Base-by-base conservation (phyloP, 495 filamentous ascomycete genomes). In the Podospora comata region DNA sequence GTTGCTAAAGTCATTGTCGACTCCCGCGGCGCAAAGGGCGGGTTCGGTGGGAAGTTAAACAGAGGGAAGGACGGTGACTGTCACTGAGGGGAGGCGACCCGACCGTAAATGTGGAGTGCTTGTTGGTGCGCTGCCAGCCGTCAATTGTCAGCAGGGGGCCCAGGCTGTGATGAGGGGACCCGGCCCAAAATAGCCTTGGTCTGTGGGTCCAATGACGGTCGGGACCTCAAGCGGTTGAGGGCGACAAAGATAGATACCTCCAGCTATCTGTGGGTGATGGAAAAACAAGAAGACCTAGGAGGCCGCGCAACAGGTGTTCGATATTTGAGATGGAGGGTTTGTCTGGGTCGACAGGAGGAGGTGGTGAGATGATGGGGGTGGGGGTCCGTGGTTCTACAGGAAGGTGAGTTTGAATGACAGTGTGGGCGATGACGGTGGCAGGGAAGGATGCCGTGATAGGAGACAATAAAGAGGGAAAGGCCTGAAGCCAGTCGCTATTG, bases 181-280 rank as follows among this genome's bases (percentile, higher is more conserved):
- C 44, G 30, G 68, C 73, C 71, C 70, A 73, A 72, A 75, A 75
- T 75, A 75, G 73, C 68, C 71, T 65, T 70, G 34, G 69, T 11
- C 9, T 11, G 39, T 55, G 34, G 59, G 5, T 32, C 60, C 48
- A 63, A 57, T 30, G 66, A 26, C 9, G 44, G 62, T 48, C 9
- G 39, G 39, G 16, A 15, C 16, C 39, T 48, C 39, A 19, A 57
- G 48, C 20, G 20, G 20, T 20, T 20, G 20, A 20, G 20, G 20
- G 20, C 20, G 20, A 20, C 20, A 20, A 20, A 20, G 20, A 20
- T 20, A 20, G 20, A 20, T 20, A 20, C 20, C 20, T 20, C 20
- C 20, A 20, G 20, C 20, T 20, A 20, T 20, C 20, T 20, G 20
- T 20, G 20, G 20, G 20, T 20, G 20, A 20, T 20, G 23, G 23